Evolutionary conservation across 306 rosid species (phyloP).

Genomic region (Senna tora): DNA sequence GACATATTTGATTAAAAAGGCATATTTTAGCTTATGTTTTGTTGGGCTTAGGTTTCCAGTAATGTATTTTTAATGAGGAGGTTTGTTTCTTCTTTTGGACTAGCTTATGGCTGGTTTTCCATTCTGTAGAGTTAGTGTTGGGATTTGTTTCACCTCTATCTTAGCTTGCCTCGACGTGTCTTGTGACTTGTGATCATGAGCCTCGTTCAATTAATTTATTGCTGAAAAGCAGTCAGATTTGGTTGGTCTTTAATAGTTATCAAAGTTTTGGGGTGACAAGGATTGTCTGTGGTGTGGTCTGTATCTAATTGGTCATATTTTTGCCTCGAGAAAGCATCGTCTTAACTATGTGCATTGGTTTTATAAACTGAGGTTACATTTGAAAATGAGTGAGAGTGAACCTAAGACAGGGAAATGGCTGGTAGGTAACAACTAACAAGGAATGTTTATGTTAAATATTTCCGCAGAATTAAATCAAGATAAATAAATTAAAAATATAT

Average conservation of each 20-base stretch:
- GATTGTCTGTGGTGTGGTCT: not conserved
- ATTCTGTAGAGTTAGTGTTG: constrained; percentile 22
- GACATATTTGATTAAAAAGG: constrained; percentile 36
- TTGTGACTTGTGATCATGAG: constrained; percentile 9
- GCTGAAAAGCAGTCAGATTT: not conserved
- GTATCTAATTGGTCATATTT: not conserved
- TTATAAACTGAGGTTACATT: not conserved
- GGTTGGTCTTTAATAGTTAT: not conserved
- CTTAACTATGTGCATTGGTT: not conserved
- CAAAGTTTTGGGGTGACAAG: not conserved
- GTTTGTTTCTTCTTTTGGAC: constrained; percentile 57
- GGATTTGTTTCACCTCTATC: constrained; percentile 31
- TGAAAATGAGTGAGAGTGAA: not conserved
- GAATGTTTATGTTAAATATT: not conserved
- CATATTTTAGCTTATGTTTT: constrained; percentile 41
- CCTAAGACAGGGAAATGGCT: not conserved
- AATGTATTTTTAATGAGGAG: constrained; percentile 17
- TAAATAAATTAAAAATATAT: too few relatives aligned
- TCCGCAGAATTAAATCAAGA: not conserved
- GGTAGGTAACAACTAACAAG: not conserved
- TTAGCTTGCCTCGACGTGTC: not conserved
- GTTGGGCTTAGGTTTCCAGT: constrained; percentile 41
- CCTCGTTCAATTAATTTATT: constrained; percentile 2
- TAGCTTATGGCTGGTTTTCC: constrained; percentile 41
- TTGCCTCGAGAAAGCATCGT: not conserved